Percentiles rank a stretch among this genome's conserved stretches.
These are phyloP conservation scores for Aspergillus sparsus DNA, from an alignment of 495 filamentous ascomycete species.

Conservation along the genomic window DNA sequence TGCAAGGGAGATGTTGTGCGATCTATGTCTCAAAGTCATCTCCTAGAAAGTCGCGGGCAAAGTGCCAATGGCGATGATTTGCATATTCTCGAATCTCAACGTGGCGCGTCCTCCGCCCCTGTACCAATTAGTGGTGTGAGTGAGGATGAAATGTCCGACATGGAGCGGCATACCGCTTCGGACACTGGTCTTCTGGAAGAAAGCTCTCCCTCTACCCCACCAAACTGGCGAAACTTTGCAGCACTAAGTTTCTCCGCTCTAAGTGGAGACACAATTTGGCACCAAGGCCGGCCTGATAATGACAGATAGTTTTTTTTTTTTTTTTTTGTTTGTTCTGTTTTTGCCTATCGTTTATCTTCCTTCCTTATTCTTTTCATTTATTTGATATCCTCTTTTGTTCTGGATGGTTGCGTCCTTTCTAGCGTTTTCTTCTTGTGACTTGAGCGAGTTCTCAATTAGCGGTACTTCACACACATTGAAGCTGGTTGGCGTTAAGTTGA, in stretches of 20 bases:
- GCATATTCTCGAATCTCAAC: constrained; percentile 21
- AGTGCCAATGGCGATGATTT: constrained; percentile 40
- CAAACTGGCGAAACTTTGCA: constrained; percentile 45
- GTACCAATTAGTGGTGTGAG: constrained; percentile 41
- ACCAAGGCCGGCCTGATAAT: constrained; percentile 47
- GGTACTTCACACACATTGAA: constrained; percentile 35
- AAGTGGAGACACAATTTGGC: constrained; percentile 54
- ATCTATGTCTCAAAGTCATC: constrained; percentile 48
- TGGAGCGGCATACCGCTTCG: constrained; percentile 41
- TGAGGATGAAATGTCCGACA: constrained; percentile 36
- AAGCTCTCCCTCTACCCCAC: constrained; percentile 39
- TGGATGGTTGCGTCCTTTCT: constrained; percentile 8
- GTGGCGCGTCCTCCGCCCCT: constrained; percentile 50
- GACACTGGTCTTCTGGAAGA: constrained; percentile 44
- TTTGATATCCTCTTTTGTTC: constrained; percentile 20
- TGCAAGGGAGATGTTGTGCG: constrained; percentile 96
- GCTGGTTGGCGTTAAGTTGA: constrained; percentile 36
- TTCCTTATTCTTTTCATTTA: constrained; percentile 16
- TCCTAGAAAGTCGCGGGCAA: constrained; percentile 50
- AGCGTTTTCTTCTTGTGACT: constrained; percentile 27
- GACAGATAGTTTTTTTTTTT: constrained; percentile 38
- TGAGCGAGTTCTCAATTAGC: constrained; percentile 42
- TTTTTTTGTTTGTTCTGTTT: constrained; percentile 17
- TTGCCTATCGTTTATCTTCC: constrained; percentile 18
- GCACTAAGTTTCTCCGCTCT: constrained; percentile 52